Evolutionary conservation across 768 basidiomycete genomes (phyloP).

Genomic region (Filobasidium floriforme): DNA sequence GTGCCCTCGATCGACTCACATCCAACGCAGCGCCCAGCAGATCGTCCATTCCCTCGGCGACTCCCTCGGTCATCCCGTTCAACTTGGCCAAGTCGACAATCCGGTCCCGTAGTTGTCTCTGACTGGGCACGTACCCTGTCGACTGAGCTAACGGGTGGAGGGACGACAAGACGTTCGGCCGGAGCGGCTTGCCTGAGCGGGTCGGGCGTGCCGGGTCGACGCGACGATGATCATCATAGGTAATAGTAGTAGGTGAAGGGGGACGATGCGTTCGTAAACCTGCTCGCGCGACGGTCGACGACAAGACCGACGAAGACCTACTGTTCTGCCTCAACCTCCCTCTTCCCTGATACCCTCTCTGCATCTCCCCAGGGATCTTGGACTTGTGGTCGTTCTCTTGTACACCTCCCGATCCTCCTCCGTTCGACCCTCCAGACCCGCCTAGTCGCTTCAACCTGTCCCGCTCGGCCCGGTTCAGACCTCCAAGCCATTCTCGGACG

Average conservation of each 20-base stretch:
- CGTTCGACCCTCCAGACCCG: too few relatives aligned
- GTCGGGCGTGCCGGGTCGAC: background rate
- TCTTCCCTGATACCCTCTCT: slow-evolving; percentile 23
- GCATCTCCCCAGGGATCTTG: slow-evolving; percentile 17
- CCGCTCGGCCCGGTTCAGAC: slow-evolving; percentile 14
- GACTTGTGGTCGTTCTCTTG: too few relatives aligned
- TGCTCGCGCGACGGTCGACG: background rate
- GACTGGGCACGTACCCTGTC: slow-evolving; percentile 1
- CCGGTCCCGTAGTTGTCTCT: background rate
- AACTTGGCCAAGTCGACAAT: background rate
- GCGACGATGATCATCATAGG: too few relatives aligned
- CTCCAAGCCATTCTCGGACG: slow-evolving; percentile 19
- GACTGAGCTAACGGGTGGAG: slow-evolving; percentile 1
- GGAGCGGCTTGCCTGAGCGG: background rate
- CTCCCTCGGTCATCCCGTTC: slow-evolving; percentile 12
- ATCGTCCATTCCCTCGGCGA: slow-evolving; percentile 8
- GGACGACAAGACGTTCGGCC: background rate
- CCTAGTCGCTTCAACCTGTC: background rate
- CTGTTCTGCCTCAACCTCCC: slow-evolving; percentile 12
- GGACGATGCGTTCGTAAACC: background rate
- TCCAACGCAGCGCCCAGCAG: slow-evolving; percentile 9
- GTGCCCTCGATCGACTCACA: slow-evolving; percentile 3
- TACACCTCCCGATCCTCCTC: too few relatives aligned
- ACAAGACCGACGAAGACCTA: background rate
- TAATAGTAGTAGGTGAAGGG: too few relatives aligned